A percentile compares a stretch with the other conserved stretches of the same genome.
These are phyloP conservation scores for Phaffomyces thermotolerans DNA, from an alignment of 805 yeast genomes.

Conservation along the genomic window DNA sequence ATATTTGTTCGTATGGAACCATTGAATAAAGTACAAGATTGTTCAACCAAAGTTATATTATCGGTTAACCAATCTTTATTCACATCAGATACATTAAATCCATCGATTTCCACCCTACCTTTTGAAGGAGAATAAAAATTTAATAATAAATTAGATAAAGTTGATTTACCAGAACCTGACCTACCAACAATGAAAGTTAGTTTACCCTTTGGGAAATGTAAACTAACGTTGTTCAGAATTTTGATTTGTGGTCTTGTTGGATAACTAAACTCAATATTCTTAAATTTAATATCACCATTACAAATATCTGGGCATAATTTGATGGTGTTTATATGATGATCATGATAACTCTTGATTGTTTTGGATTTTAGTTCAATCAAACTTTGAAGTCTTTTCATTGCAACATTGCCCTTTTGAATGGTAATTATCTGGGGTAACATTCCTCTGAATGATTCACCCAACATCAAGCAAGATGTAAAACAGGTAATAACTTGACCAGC, in stretches of 20 bases:
- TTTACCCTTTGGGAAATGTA: constrained; percentile 38
- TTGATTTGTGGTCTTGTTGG: constrained; percentile 43
- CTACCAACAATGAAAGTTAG: constrained; percentile 69
- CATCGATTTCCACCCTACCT: constrained; percentile 60
- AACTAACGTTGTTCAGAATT: constrained; percentile 41
- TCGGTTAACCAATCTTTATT: constrained; percentile 46
- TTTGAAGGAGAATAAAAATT: constrained; percentile 43
- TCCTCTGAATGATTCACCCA: constrained; percentile 54
- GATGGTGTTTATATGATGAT: constrained; percentile 11
- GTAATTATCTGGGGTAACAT: constrained; percentile 50
- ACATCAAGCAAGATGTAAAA: constrained; percentile 69
- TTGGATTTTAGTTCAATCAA: constrained; percentile 27
- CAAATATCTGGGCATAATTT: constrained; percentile 22
- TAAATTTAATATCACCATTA: constrained; percentile 47
- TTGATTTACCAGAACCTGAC: constrained; percentile 93
- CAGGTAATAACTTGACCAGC: constrained; percentile 72
- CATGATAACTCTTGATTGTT: constrained; percentile 6
- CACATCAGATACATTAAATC: constrained; percentile 35
- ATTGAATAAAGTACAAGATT: constrained; percentile 57
- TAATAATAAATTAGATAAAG: constrained; percentile 57
- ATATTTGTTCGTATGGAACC: constrained; percentile 60
- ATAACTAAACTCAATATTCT: constrained; percentile 56
- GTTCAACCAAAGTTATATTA: constrained; percentile 70
- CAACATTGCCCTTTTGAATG: constrained; percentile 67
- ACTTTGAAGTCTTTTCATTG: constrained; percentile 42